A percentile compares a stretch with the other conserved stretches of the same genome.
These are phyloP conservation scores for Allantophomopsis cytisporea DNA, from an alignment of 2,329 filamentous ascomycete genomes.

Conservation along the genomic window DNA sequence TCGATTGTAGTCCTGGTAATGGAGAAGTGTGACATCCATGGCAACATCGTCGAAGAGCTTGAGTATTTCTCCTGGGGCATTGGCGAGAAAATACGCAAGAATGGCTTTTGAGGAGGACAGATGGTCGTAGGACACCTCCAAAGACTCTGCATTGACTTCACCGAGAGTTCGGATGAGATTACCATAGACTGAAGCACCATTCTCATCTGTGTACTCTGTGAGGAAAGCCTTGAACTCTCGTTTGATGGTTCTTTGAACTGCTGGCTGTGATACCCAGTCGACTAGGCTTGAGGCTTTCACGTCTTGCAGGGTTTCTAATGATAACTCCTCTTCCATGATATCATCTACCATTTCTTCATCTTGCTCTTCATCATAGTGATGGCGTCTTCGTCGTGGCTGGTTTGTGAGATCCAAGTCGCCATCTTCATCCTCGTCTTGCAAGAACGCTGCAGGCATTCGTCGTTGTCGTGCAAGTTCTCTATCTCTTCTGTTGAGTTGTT, in stretches of 20 bases:
- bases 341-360: conserved; percentile 88
- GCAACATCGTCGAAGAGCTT: conserved; percentile 95
- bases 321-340: conserved; percentile 91
- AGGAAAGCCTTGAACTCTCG: conserved; percentile 96
- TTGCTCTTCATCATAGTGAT: conserved; percentile 87
- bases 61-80: conserved; percentile 87
- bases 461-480: conserved; percentile 54
- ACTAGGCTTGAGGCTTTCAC: conserved; percentile 88
- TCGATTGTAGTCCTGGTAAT: conserved; percentile 94
- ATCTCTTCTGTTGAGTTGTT: conserved; percentile 61
- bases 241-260: conserved; percentile 85
- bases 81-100: conserved; percentile 89
- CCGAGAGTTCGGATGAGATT: conserved; percentile 90
- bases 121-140: conserved; percentile 94
- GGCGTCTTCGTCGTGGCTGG: conserved; percentile 72
- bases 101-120: conserved; percentile 84
- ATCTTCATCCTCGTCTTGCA: conserved; percentile 75
- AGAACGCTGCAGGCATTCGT: conserved; percentile 57
- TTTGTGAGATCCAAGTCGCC: conserved; percentile 72
- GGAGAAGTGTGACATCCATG: conserved; percentile 88
- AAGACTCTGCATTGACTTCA: conserved; percentile 89
- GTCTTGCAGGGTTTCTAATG: conserved; percentile 80
- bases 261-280: conserved; percentile 85
- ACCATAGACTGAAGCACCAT: conserved; percentile 85
- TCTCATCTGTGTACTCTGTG: conserved; percentile 86